Evolutionary conservation across 306 rosid genomes (phyloP).

Genomic region (Arachis hypogaea): DNA sequence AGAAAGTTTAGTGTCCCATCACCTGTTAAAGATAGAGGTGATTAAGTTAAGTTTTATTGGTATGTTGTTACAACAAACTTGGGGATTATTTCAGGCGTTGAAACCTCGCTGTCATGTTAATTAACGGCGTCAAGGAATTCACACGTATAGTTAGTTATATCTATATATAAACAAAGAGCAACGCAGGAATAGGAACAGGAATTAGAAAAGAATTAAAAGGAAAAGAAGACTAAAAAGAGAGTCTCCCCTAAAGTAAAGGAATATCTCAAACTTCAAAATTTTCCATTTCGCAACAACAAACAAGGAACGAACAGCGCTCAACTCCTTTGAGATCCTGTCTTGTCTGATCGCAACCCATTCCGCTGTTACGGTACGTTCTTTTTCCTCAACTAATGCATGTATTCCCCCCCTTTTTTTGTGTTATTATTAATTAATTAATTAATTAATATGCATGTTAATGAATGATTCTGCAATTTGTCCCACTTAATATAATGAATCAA

Average conservation of each 20-base stretch:
- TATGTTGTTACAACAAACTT: background rate
- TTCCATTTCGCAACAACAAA: conserved; percentile 11
- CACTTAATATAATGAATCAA: no score
- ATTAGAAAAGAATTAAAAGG: background rate
- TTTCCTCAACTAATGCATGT: no score
- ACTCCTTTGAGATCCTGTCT: conserved; percentile 60
- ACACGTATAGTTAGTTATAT: background rate
- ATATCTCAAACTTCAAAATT: conserved; percentile 18
- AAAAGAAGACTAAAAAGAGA: background rate
- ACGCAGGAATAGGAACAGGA: conserved; percentile 2
- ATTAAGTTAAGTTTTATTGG: background rate
- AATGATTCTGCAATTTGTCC: conserved; percentile 15
- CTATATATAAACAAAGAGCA: conserved; percentile 50
- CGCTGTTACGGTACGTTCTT: no score
- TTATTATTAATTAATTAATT: no score
- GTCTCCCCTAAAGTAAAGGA: conserved; percentile 43
- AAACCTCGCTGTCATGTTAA: conserved; percentile 31
- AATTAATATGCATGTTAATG: conserved; percentile 7
- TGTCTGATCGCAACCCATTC: conserved; percentile 60
- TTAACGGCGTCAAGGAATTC: conserved; percentile 37
- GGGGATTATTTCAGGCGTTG: background rate
- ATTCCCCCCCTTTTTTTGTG: no score
- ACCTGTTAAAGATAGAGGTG: background rate
- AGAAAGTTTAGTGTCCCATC: no score
- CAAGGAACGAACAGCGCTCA: background rate